Base-by-base conservation (phyloP, 306 rosid genomes). In the Fragaria iinumae region DNA sequence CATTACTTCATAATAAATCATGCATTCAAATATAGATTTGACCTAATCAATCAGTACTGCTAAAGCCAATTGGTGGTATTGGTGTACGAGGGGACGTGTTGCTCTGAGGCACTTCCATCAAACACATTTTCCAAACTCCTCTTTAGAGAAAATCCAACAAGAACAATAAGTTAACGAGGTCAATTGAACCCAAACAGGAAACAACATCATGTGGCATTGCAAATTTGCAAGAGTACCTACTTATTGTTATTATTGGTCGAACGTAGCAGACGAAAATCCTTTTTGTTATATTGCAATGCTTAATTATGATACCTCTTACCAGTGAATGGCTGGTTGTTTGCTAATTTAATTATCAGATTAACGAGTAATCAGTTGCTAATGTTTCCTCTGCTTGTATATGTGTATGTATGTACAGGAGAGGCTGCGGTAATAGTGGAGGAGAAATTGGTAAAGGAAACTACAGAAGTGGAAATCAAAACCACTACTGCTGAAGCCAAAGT, bases 381-480 rank as follows among this genome's bases (percentile, higher is more conserved):
- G 65, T 7, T 25, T 68, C 25, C 45, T 60, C 59, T 38, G 69
- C 29, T 45, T 59, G 66, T 75, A 11, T 67, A 27, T 48, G 39
- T 25, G n/a, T 60, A 8, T 71, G 32, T 36, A 44, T 25, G 38
- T 73, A 10, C 73, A 89, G 82, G 21, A 29, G 90, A 81, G 76
- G 57, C 71, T 4, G 78, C 69, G 5, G 53, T 27, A 66, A 13
- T 38, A 21, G 72, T 29, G 59, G 80, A 77, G 77, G 80, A 82
- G 74, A 80, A 77, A 79, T 76, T 29, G 67, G 64, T 38, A 57
- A 76, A 73, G 73, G 69, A 85, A 49, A 43, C 70, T 38, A 76
- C 49, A 69, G 70, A 74, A 72, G 8, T 34, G 18, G 65, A 36
- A 45, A 49, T 20, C 7, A 3, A 38, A 29, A 45, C 11, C 4